Evolutionary conservation across 805 yeast genomes (phyloP).

Genomic region (Yamadazyma philogaea): DNA sequence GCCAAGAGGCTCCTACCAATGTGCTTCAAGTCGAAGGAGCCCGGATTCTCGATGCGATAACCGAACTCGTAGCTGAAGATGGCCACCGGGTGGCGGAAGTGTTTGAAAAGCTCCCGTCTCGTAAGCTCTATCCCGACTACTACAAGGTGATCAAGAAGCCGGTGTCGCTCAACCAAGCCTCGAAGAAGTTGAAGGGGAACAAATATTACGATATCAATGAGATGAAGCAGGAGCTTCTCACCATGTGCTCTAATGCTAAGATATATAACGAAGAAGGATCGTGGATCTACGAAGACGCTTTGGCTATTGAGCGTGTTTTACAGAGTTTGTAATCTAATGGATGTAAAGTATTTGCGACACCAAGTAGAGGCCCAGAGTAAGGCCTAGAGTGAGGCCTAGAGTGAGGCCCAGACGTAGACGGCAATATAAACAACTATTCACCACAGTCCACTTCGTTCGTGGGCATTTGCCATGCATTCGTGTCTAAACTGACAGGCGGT

Average conservation of each 20-base stretch:
- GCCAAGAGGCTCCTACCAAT: constrained; percentile 12
- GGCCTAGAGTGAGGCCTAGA: too few species aligned
- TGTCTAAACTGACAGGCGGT: not conserved
- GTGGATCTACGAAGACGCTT: constrained; percentile 59
- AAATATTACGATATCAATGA: constrained; percentile 39
- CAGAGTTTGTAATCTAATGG: constrained; percentile 9
- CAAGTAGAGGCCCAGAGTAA: too few species aligned
- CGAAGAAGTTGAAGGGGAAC: constrained; percentile 44
- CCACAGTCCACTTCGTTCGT: too few species aligned
- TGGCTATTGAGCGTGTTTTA: constrained; percentile 38
- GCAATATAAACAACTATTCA: too few species aligned
- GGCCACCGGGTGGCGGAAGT: constrained; percentile 35
- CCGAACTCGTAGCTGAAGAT: constrained; percentile 42
- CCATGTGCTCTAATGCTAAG: constrained; percentile 68
- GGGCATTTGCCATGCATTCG: not conserved
- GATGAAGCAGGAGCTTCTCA: constrained; percentile 58
- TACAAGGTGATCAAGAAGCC: constrained; percentile 62
- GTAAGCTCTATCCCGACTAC: constrained; percentile 80
- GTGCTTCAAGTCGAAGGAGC: constrained; percentile 24
- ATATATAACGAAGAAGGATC: constrained; percentile 71
- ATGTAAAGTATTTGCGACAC: not conserved
- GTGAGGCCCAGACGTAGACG: too few species aligned
- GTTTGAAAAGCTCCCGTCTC: constrained; percentile 70
- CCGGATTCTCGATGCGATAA: constrained; percentile 42
- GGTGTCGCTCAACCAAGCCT: constrained; percentile 54